Conservation (phyloP, 441 rosid genomes). For the Erodium trifolium region DNA sequence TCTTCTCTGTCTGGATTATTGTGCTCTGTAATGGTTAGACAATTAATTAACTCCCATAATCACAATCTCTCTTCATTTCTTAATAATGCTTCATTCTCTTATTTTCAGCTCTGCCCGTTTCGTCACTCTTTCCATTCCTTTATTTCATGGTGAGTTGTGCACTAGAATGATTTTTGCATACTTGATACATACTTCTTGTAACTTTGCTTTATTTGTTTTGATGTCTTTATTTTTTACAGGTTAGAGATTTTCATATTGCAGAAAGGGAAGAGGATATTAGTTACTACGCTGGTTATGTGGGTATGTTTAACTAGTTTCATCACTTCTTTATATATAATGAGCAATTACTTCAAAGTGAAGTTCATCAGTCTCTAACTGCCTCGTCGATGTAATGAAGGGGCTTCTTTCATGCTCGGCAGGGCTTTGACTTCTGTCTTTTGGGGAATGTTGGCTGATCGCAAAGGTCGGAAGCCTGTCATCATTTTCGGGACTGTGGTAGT, state of each 20-base stretch:
- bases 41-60: not conserved
- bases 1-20: not conserved
- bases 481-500: not conserved
- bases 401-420: not conserved
- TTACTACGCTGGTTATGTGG: slow-evolving; percentile 23
- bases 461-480: not conserved
- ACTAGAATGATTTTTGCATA: too few relatives aligned
- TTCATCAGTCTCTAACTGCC: not conserved
- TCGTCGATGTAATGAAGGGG: not conserved
- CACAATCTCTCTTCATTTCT: too few relatives aligned
- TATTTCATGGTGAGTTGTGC: slow-evolving; percentile 20
- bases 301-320: not conserved
- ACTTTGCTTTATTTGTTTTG: too few relatives aligned
- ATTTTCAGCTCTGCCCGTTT: slow-evolving; percentile 20
- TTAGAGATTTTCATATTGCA: slow-evolving; percentile 22
- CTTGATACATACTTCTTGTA: too few relatives aligned
- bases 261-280: slow-evolving; percentile 23
- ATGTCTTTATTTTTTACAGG: slow-evolving; percentile 1
- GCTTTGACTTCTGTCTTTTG: not conserved
- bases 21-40: not conserved
- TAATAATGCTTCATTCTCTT: not conserved
- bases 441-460: not conserved
- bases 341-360: too few relatives aligned
- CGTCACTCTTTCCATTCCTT: slow-evolving; percentile 21
- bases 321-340: too few relatives aligned